These are phyloP conservation scores for Infundibulicybe gibba DNA, from an alignment of 768 basidiomycete species.

Conservation along the genomic window DNA sequence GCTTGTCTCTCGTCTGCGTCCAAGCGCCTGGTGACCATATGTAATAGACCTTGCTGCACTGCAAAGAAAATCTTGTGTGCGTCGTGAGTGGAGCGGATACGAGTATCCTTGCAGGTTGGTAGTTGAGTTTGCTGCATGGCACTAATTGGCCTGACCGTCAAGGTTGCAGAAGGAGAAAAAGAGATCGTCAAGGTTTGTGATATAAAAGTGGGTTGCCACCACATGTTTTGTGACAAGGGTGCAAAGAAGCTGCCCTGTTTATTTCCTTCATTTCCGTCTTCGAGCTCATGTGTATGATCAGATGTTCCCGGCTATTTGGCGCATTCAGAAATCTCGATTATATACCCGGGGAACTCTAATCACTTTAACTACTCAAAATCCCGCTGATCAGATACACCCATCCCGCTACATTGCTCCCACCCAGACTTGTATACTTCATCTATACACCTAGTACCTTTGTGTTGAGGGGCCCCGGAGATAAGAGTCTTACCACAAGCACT, in stretches of 20 bases:
- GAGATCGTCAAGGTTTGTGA: not conserved
- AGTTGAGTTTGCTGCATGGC: conserved; percentile 47
- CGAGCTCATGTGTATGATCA: not conserved
- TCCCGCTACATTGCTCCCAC: no score
- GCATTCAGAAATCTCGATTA: conserved; percentile 33
- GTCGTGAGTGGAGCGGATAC: conserved; percentile 74
- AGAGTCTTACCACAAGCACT: no score
- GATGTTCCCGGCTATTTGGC: conserved; percentile 6
- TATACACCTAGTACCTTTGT: not conserved
- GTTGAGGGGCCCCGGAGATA: not conserved
- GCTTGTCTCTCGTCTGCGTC: conserved; percentile 73
- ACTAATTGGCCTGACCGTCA: no score
- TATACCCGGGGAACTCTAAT: conserved; percentile 39
- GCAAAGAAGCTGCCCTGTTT: not conserved
- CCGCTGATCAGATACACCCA: conserved; percentile 9
- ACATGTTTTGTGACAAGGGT: conserved; percentile 6
- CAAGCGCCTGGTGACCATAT: conserved; percentile 73
- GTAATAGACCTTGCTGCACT: conserved; percentile 56
- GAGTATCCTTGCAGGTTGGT: conserved; percentile 68
- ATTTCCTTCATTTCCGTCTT: conserved; percentile 9
- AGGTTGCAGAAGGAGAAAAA: not conserved
- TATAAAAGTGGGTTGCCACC: conserved; percentile 1
- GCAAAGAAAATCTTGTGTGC: conserved; percentile 82
- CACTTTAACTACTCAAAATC: conserved; percentile 48
- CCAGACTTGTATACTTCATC: no score